Conservation (phyloP, 1,284 basidiomycete genomes). For the Pascua sp. region DNA sequence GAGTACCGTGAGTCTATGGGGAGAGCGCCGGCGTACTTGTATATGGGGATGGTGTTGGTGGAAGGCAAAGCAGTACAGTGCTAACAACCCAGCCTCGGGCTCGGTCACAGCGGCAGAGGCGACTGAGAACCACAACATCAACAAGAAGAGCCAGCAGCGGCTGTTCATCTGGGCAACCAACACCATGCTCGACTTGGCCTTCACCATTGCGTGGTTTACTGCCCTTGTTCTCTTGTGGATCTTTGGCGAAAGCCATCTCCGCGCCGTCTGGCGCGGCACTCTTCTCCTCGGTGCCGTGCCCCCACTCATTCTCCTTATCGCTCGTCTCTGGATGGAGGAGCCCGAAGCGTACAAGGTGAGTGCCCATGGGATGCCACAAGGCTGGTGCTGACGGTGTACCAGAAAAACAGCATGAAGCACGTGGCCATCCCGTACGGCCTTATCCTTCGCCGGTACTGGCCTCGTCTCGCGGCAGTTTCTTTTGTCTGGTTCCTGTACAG, state of each 20-base stretch:
- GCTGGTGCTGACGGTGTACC: constrained; percentile 1
- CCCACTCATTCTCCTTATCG: constrained; percentile 71
- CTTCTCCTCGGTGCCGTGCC: constrained; percentile 84
- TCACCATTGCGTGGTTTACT: constrained; percentile 72
- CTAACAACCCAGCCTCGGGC: constrained; percentile 57
- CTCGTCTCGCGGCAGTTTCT: constrained; percentile 30
- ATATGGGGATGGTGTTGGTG: too few relatives aligned
- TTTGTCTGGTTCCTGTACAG: constrained; percentile 65
- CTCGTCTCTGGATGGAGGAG: constrained; percentile 82
- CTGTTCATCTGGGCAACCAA: constrained; percentile 69
- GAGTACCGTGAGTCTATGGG: constrained; percentile 61
- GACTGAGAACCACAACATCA: constrained; percentile 69
- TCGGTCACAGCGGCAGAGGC: constrained; percentile 88
- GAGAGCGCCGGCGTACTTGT: too few relatives aligned
- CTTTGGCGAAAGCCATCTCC: constrained; percentile 73
- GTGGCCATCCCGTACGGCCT: constrained; percentile 61
- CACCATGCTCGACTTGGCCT: constrained; percentile 84
- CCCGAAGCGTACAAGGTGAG: constrained; percentile 48
- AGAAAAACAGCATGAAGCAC: constrained; percentile 61
- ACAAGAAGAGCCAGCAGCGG: constrained; percentile 73
- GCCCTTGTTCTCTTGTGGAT: constrained; percentile 83
- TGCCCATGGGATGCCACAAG: too few relatives aligned
- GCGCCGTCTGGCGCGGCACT: constrained; percentile 84
- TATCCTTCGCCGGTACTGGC: constrained; percentile 69
- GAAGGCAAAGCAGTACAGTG: too few relatives aligned